Base-by-base conservation (phyloP, 1,139 yeast species). In the Geotrichum macrosporum region DNA sequence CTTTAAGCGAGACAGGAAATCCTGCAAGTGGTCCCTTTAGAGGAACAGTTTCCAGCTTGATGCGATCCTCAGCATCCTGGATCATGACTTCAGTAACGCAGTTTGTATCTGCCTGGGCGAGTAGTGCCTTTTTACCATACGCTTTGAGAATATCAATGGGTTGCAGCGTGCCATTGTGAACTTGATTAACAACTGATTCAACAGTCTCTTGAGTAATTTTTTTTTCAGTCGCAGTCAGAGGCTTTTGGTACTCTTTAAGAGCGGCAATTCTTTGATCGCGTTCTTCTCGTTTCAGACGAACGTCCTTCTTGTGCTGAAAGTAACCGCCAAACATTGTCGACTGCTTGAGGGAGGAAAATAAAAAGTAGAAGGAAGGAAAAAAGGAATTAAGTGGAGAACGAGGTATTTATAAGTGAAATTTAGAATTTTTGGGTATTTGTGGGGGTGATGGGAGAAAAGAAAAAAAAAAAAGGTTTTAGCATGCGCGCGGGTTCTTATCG, bases 1-100 rank as follows among this genome's bases (percentile, higher is more conserved):
- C 83, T 55, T 78, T 76, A 35, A 74, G 58, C 13, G 76, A 71
- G 13, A 76, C 62, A 3, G 80, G 80, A 10, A 77, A 57, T 2
- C 81, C 81, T 56, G 75, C 80, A 27, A 75, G 58, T 3, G 75
- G 74, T 1, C 79, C 78, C 20, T 53, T 56, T 50, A 57, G 64
- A 42, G 60, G 58, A 19, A 61, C 65, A 55, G 76, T 80, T 10
- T 72, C 60, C 24, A 57, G 56, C 35, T 61, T 51, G 4, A 77
- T 77, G 35, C 73, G 62, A 22, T 54, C 57, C 13, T 73, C 54
- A 9, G 66, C 66, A 24, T 55, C 54, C n/a, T 55, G 56, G 41
- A 56, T 62, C 45, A 60, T 48, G 6, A 63, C 55, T 48, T 63
- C 66, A 1, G 65, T 61, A 27, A 59, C 42, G 48, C 66, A 63